Evolutionary conservation across 2,329 filamentous ascomycete genomes (phyloP).

Genomic region (Endoconidiophora laricicola): DNA sequence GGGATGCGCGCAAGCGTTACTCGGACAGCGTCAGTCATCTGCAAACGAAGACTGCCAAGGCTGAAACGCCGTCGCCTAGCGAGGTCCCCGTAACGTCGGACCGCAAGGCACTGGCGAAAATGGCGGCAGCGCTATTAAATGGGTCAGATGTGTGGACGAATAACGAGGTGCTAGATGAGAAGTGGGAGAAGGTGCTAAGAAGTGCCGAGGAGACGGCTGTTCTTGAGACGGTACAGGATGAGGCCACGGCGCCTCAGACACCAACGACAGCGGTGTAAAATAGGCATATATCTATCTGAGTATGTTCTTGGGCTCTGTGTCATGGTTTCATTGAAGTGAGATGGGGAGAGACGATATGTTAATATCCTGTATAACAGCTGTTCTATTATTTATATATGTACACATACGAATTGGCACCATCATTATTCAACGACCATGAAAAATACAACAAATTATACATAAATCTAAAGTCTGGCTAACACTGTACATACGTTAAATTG

Average conservation of each 20-base stretch:
- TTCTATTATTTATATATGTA: slow-evolving; percentile 11
- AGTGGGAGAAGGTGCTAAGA: slow-evolving; percentile 25
- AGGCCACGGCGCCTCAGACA: not conserved
- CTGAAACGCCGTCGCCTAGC: slow-evolving; percentile 6
- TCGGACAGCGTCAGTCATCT: slow-evolving; percentile 22
- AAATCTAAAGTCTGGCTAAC: too few species aligned
- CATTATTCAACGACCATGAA: too few species aligned
- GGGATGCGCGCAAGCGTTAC: slow-evolving; percentile 33
- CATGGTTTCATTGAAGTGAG: slow-evolving; percentile 2
- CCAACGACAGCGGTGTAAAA: slow-evolving; percentile 8
- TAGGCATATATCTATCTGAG: not conserved
- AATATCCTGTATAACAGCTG: slow-evolving; percentile 15
- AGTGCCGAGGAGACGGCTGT: slow-evolving; percentile 14
- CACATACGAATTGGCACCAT: slow-evolving; percentile 1
- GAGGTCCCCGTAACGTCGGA: slow-evolving; percentile 23
- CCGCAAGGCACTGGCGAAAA: slow-evolving; percentile 32
- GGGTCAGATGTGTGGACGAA: slow-evolving; percentile 46
- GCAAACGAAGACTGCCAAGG: slow-evolving; percentile 14
- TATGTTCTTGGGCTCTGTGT: not conserved
- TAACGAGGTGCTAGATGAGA: slow-evolving; percentile 27
- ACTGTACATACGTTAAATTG: too few species aligned
- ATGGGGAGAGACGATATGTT: not conserved
- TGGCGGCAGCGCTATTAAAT: slow-evolving; percentile 45
- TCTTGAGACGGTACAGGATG: slow-evolving; percentile 16
- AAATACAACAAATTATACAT: too few species aligned